Evolutionary conservation across 2,329 filamentous ascomycete genomes (phyloP).

Genomic region (Scleromitrula shiraiana): DNA sequence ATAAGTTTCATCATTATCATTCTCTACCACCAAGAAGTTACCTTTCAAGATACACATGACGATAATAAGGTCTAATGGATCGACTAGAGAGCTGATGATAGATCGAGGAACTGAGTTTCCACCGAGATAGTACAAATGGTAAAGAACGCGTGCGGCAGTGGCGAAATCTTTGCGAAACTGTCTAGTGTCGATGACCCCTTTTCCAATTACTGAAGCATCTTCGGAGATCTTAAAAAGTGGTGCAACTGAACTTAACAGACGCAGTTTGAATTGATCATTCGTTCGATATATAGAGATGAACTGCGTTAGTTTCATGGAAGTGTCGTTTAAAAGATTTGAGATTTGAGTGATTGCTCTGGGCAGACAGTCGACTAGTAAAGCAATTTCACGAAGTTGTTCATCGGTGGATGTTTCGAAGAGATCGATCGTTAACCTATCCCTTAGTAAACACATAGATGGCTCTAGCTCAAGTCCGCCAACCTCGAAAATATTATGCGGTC

Average conservation of each 20-base stretch:
- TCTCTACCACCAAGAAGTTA: conserved; percentile 14
- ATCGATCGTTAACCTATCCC: conserved; percentile 9
- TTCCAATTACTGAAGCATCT: conserved; percentile 17
- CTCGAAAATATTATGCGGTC: conserved; percentile 18
- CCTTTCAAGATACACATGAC: conserved; percentile 19
- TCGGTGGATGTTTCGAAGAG: conserved; percentile 14
- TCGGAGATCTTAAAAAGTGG: conserved; percentile 14
- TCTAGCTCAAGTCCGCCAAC: conserved; percentile 16
- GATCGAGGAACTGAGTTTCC: conserved; percentile 17
- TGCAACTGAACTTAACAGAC: conserved; percentile 17
- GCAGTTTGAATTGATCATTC: conserved; percentile 19
- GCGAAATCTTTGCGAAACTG: conserved; percentile 16
- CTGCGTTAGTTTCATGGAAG: conserved; percentile 21
- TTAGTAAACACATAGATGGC: conserved; percentile 15
- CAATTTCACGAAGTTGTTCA: conserved; percentile 15
- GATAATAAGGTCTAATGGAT: conserved; percentile 21
- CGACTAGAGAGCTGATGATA: conserved; percentile 16
- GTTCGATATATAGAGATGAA: conserved; percentile 19
- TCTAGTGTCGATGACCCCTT: conserved; percentile 17
- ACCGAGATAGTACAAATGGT: conserved; percentile 20
- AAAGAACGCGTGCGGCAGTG: conserved; percentile 13
- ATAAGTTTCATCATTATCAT: conserved; percentile 16
- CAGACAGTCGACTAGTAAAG: conserved; percentile 13
- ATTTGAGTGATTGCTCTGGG: conserved; percentile 22
- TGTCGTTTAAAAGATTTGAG: conserved; percentile 18